Base-by-base conservation (phyloP, 2,329 filamentous ascomycete genomes). In the Penicillium sp. region DNA sequence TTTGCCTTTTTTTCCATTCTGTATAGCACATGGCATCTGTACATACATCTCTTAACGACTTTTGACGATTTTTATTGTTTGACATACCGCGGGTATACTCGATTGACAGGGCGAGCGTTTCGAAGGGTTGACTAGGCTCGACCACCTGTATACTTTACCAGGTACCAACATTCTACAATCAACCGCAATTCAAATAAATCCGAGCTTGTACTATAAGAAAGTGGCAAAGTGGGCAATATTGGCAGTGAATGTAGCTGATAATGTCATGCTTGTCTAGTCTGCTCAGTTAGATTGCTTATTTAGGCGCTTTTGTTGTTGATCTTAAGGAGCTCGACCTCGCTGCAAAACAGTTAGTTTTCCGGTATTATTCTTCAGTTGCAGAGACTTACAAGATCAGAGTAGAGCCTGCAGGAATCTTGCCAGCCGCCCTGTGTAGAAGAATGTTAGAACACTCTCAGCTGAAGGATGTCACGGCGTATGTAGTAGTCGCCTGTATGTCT, bases 311-410 rank as follows among this genome's bases (percentile, higher is more conserved):
- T 81, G 69, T 73, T 71, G 73, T 83, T 81, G 78, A 89, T 85
- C 56, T 78, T 82, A 76, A 88, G 86, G 64, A 90, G 84, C 75
- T 88, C 80, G 63, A 90, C 86, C 65, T 90, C 86, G 72, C 87
- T 89, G 37, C 31, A 15, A 33, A 5, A 42, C 8, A 15, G 23
- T 65, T 43, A 54, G 53, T 46, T 17, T 51, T 43, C 10, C 2
- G 2, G 15, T 21, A n/a, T 8, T 60, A 48, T 50, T n/a, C 8
- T 27, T 46, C 10, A 6, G 19, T 43, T 25, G 48, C 6, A 56
- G 57, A 33, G 23, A 84, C 89, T 82, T 83, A 93, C 90, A 94
- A 94, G 79, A 94, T 83, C 61, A 95, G 81, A 67, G 83, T 86
- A 21, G 90, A 80, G 67, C 87, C 84, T 46, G 87, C 78, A 60